A percentile compares a stretch with the other conserved stretches of the same genome.
phyloP scores from a whole-genome alignment of 169 alveolate genomes.

The Plasmodium coatneyi region DNA sequence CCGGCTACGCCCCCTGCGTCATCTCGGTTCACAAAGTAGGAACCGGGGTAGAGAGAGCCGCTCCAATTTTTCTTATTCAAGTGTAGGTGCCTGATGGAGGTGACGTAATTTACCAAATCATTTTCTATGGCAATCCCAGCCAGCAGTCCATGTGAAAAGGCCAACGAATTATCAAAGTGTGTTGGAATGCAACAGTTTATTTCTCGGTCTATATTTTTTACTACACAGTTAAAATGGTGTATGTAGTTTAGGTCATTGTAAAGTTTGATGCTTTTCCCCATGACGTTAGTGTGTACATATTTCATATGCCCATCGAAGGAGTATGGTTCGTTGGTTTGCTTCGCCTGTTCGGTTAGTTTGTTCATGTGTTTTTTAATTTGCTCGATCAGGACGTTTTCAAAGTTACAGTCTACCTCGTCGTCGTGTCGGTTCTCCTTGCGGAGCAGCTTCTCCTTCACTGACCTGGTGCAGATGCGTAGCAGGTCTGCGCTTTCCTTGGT shows the following conservation, averaged over 20 bases:
- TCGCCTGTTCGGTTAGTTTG: conserved; percentile 17
- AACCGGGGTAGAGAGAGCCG: conserved; percentile 53
- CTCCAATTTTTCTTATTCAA: conserved; percentile 51
- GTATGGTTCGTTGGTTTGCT: conserved; percentile 20
- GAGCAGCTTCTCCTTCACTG: conserved; percentile 47
- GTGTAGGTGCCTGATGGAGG: conserved; percentile 48
- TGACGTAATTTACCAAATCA: conserved; percentile 43
- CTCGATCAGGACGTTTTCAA: conserved; percentile 13
- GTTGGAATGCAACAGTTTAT: conserved; percentile 43
- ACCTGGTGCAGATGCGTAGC: conserved; percentile 1
- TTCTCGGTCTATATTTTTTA: conserved; percentile 35
- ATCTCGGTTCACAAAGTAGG: conserved; percentile 20
- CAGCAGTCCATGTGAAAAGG: conserved; percentile 50
- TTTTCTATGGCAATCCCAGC: conserved; percentile 70
- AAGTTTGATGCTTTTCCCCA: not conserved
- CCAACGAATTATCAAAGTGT: conserved; percentile 55
- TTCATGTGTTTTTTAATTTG: conserved; percentile 33
- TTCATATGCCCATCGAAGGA: conserved; percentile 30
- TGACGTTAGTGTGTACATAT: conserved; percentile 2
- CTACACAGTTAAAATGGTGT: conserved; percentile 15
- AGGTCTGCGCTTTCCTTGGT: conserved; percentile 30
- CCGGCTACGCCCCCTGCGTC: not conserved
- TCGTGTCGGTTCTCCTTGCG: conserved; percentile 26
- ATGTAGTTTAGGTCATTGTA: conserved; percentile 44
- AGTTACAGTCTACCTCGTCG: conserved; percentile 41